Evolutionary conservation across 2,329 filamentous ascomycete species (phyloP), one percentile per base, ranked within the genome.

Genomic region (Botryotinia convoluta): DNA sequence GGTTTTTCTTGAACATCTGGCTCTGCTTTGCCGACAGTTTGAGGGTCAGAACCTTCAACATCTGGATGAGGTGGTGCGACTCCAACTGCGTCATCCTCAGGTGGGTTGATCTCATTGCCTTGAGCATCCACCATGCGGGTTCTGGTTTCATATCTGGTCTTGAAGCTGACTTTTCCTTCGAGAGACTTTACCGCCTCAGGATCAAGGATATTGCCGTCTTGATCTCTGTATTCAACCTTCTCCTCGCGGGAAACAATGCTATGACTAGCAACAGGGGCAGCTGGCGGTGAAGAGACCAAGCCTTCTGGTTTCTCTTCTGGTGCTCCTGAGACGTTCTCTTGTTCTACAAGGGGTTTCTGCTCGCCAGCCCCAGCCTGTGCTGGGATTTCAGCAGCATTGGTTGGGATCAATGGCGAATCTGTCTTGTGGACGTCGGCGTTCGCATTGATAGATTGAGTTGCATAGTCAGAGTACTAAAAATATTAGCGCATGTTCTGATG

Each of bases 91-190:
- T 51, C 68, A 22, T 76, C 76, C 26, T 78, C 79, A 26, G 74
- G 74, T 12, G 71, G 68, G 39, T 74, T 73, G 18, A 97, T 83
- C 80, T 97, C 93, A 77, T 95, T 94, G 74, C 95, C 96, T 61
- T 90, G 82, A 70, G 88, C 89, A 82, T 97, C 94, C 59, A 97
- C 86, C 72, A 98, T 83, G 73, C 93, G 91, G 14, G 94, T 98
- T 76, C 93, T 89, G n/a, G 95, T 98, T 86, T 98, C 95, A 81
- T 98, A 98, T 77, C 92, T 92, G 20, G 96, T 98, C 84, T 97
- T 91, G 84, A 99, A 98, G 79, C 94, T 93, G 74, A 98, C 95
- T 83, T 97, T 97, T 79, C 95, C 96, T 82, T 95, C 89, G 45
- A 99, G 89, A 32, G 88, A 89, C 79, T 92, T 89, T 74, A 99